Base-by-base conservation (phyloP, 768 basidiomycete species). In the Russula olivacea region DNA sequence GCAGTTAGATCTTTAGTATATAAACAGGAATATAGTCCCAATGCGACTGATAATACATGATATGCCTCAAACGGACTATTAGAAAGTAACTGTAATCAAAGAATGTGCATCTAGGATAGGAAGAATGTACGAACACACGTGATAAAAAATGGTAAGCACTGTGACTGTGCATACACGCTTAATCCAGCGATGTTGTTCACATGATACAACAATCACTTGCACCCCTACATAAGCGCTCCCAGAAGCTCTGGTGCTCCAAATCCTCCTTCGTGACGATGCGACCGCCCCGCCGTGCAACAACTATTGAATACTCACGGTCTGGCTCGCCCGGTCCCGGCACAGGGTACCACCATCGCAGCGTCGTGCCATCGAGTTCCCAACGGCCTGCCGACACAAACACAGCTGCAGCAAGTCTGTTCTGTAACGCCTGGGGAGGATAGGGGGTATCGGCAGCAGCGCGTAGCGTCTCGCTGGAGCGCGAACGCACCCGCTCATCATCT, bases 391-490 rank as follows among this genome's bases (percentile, higher is more conserved):
- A 79, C 3, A 78, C 75, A 50, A 73, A 66, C 43, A 84, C 80
- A 7, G 74, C 67, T 5, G 82, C 69, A 55, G 77, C 76, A 61
- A 83, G 75, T 95, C 72, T 96, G 92, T 66, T 43, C 25, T 25
- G 49, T 38, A 65, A 65, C 58, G 3, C n/a, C 5, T 40, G 62
- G 6, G 66, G 66, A n/a, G 66, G 66, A 38, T 66, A 66, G 1
- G 65, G 61, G 30, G 17, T 21, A 9, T 12, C 19, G 10, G 63
- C 7, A 11, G 66, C 66, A 23, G 68, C 68, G 53, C 34, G 61
- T 30, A 68, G 40, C 40, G 67, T 66, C 58, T 66, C 67, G 34
- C 58, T 66, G 19, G 65, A 66, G 25, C 58, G 52, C 12, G 65
- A 65, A 17, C 57, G 47, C 19, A 6, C 54, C 14, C 25, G 45